Conservation (phyloP, 1,284 basidiomycete genomes). For the Rhodotorula sp. region DNA sequence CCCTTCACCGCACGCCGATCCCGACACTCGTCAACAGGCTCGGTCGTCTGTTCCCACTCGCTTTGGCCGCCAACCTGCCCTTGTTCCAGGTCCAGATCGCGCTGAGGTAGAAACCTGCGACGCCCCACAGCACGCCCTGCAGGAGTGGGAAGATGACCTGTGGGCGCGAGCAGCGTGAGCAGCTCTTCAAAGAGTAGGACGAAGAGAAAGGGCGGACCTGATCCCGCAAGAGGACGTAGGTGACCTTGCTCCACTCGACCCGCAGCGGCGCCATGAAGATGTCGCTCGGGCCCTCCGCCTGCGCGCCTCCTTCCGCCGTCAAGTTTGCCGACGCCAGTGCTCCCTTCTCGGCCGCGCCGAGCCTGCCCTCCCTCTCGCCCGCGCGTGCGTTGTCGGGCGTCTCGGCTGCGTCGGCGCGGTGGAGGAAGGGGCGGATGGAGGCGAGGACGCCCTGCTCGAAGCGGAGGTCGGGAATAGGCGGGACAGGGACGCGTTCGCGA, state of each 20-base stretch:
- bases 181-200: neutral
- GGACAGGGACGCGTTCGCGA: slow-evolving; percentile 1
- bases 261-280: slow-evolving; percentile 17
- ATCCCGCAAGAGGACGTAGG: slow-evolving; percentile 32
- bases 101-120: slow-evolving; percentile 9
- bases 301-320: slow-evolving; percentile 5
- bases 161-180: neutral
- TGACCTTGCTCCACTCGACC: slow-evolving; percentile 28
- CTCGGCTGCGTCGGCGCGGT: slow-evolving; percentile 1
- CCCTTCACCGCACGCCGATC: neutral
- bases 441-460: slow-evolving; percentile 23
- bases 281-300: slow-evolving; percentile 18
- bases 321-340: slow-evolving; percentile 15
- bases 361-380: slow-evolving; percentile 5
- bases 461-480: slow-evolving; percentile 14
- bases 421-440: slow-evolving; percentile 32
- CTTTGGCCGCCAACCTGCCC: neutral
- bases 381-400: neutral
- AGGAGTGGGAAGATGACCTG: slow-evolving; percentile 31
- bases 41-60: neutral
- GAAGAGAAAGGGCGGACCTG: slow-evolving; percentile 12
- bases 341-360: slow-evolving; percentile 13
- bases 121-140: slow-evolving; percentile 15
- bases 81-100: slow-evolving; percentile 7
- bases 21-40: slow-evolving; percentile 2